phyloP scores from a whole-genome alignment of 768 basidiomycete genomes.

The Psilocybe cyanescens region DNA sequence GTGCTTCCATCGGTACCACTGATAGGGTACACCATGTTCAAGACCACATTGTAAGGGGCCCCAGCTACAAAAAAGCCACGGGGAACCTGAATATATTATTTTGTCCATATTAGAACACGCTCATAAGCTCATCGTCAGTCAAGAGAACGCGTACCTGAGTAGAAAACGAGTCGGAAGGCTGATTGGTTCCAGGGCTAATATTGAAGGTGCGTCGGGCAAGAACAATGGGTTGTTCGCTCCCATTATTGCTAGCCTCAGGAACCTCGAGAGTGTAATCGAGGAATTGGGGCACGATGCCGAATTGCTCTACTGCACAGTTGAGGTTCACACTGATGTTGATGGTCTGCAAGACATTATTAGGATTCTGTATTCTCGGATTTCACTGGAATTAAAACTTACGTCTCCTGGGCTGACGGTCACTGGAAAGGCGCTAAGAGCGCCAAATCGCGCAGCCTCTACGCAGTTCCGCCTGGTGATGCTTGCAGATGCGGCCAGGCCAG shows the following conservation, averaged over 20 bases:
- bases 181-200: not conserved
- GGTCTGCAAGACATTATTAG: not conserved
- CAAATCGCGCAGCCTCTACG: conserved; percentile 5
- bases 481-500: conserved; percentile 1
- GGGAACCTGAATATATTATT: not conserved
- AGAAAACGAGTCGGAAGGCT: not conserved
- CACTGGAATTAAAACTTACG: not conserved
- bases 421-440: not conserved
- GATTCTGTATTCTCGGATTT: not conserved
- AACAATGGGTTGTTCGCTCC: conserved; percentile 9
- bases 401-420: conserved; percentile 10
- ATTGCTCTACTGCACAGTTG: conserved; percentile 3
- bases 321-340: conserved; percentile 10
- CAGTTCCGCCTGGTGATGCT: not conserved
- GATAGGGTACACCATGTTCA: not conserved
- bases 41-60: not conserved
- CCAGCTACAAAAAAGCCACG: not conserved
- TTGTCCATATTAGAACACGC: too few relatives aligned
- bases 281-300: conserved; percentile 3
- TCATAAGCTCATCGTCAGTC: too few relatives aligned
- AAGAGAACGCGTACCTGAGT: not conserved
- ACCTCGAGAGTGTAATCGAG: conserved; percentile 13
- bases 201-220: conserved; percentile 1
- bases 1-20: not conserved
- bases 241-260: conserved; percentile 4